Percentiles rank a stretch among this genome's conserved stretches.
Evolutionary conservation across 768 basidiomycete species (phyloP).

Genomic region (Hygrocybe coccinea): DNA sequence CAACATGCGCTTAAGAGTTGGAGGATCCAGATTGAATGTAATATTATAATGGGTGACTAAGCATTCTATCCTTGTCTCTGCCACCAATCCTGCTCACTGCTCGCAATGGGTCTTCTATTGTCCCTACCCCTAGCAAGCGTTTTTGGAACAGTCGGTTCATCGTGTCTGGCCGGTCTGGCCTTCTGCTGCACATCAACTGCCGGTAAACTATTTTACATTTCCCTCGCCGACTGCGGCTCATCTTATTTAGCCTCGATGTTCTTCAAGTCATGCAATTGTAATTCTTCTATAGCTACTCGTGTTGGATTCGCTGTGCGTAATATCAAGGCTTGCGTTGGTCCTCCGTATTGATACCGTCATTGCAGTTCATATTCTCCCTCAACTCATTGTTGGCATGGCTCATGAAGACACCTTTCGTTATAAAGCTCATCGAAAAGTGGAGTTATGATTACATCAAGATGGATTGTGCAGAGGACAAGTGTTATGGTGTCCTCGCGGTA

Average conservation of each 20-base stretch:
- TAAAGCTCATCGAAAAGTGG: constrained; percentile 84
- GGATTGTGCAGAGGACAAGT: constrained; percentile 89
- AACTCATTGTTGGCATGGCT: constrained; percentile 97
- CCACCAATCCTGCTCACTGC: no score
- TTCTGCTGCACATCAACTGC: constrained; percentile 86
- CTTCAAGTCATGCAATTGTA: constrained; percentile 98
- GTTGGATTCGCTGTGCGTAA: constrained; percentile 83
- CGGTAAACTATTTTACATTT: constrained; percentile 41
- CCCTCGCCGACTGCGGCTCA: constrained; percentile 10
- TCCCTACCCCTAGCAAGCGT: constrained; percentile 69
- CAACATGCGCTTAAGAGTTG: no score
- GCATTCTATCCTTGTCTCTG: no score
- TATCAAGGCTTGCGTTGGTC: neutral
- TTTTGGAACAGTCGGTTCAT: constrained; percentile 68
- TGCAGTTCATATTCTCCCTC: constrained; percentile 86
- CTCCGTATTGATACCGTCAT: neutral
- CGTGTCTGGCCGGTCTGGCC: constrained; percentile 76
- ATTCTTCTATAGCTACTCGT: constrained; percentile 95
- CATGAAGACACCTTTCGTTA: constrained; percentile 87
- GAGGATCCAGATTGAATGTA: no score
- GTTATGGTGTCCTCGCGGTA: constrained; percentile 94
- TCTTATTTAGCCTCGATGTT: constrained; percentile 76
- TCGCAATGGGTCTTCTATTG: constrained; percentile 63
- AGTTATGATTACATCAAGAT: constrained; percentile 98
- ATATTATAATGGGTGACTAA: no score